phyloP scores from a whole-genome alignment of 2,329 filamentous ascomycete genomes.

The Aureobasidium musti region DNA sequence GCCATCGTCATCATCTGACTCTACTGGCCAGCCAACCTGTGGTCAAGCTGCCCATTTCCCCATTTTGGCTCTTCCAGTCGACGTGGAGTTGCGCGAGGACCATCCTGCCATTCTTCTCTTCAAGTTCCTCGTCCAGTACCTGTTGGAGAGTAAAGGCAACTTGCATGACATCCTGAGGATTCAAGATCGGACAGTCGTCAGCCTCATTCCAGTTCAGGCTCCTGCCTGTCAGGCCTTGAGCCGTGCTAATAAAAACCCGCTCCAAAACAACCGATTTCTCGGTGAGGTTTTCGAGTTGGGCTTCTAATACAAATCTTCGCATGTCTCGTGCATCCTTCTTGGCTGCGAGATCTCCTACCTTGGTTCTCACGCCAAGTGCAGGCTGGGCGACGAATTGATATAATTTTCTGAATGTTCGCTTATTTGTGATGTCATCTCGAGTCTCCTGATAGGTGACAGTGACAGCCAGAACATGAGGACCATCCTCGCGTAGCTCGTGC shows the following conservation, averaged over 20 bases:
- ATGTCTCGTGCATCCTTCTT: constrained; percentile 48
- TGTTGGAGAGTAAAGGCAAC: constrained; percentile 65
- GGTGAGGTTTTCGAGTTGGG: constrained; percentile 92
- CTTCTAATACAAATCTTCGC: constrained; percentile 75
- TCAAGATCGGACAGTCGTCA: constrained; percentile 51
- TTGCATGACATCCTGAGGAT: constrained; percentile 64
- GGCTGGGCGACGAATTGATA: constrained; percentile 96
- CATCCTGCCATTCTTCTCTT: constrained; percentile 52
- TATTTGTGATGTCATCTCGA: constrained; percentile 55
- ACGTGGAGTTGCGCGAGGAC: constrained; percentile 80
- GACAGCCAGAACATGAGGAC: constrained; percentile 88
- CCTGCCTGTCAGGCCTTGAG: constrained; percentile 36
- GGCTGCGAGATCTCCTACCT: constrained; percentile 64
- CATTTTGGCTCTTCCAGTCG: constrained; percentile 87
- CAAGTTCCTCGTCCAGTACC: constrained; percentile 50
- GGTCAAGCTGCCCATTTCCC: constrained; percentile 80
- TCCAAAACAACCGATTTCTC: constrained; percentile 81
- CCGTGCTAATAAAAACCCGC: constrained; percentile 42
- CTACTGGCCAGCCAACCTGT: constrained; percentile 66
- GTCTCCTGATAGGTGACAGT: constrained; percentile 89
- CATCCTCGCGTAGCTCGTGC: constrained; percentile 91
- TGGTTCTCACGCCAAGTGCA: constrained; percentile 86
- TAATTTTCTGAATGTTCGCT: constrained; percentile 86
- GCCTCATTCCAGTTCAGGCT: constrained; percentile 40
- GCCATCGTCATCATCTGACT: constrained; percentile 6